A percentile compares a stretch with the other conserved stretches of the same genome.
These are phyloP conservation scores for Populus hybrid DNA, from an alignment of 441 rosid genomes.

Conservation along the genomic window DNA sequence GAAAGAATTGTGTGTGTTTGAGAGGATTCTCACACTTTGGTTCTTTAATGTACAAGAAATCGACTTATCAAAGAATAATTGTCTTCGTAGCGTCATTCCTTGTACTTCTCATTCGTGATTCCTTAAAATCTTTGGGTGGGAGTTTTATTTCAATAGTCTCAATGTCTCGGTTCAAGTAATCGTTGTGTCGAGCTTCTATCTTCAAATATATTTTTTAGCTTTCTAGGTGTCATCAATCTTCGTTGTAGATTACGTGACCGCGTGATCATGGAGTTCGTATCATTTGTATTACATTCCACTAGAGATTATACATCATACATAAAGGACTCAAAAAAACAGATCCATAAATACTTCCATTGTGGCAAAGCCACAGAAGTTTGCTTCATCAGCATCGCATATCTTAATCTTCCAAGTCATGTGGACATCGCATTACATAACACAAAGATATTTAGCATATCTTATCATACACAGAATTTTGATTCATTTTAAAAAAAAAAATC, in stretches of 20 bases:
- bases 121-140: neutral
- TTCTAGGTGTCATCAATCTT: no score
- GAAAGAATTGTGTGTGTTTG: neutral
- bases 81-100: no score
- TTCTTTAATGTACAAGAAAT: neutral
- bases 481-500: no score
- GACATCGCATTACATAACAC: neutral
- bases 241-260: neutral
- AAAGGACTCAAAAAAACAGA: neutral
- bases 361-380: neutral
- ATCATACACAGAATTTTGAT: neutral
- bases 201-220: no score
- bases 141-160: no score
- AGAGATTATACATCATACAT: neutral
- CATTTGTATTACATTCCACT: neutral
- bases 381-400: neutral
- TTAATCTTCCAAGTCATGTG: neutral
- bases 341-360: constrained; percentile 3
- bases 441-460: neutral
- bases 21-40: neutral
- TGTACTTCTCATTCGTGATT: no score
- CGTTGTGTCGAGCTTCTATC: no score
- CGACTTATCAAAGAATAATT: no score
- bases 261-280: neutral
- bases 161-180: no score